A percentile compares a stretch with the other conserved stretches of the same genome.
These are phyloP conservation scores for Vanrija humicola DNA, from an alignment of 1,284 basidiomycete genomes.

Conservation along the genomic window DNA sequence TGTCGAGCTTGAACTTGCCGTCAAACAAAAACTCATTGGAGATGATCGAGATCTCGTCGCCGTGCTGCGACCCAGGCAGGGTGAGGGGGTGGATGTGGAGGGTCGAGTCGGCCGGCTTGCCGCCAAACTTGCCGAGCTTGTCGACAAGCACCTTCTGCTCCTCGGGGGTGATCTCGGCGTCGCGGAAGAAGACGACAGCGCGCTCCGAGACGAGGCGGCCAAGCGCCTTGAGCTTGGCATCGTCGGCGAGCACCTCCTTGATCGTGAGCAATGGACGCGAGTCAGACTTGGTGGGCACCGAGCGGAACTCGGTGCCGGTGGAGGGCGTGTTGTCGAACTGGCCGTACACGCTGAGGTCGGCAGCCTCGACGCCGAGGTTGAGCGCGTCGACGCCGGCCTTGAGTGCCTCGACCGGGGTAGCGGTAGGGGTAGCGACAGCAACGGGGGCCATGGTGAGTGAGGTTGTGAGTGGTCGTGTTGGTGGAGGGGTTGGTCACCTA, in stretches of 20 bases:
- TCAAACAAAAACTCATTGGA: constrained; percentile 47
- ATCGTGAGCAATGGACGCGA: constrained; percentile 27
- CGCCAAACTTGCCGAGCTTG: constrained; percentile 56
- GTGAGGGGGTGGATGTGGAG: constrained; percentile 65
- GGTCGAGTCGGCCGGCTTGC: constrained; percentile 56
- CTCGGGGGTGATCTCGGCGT: constrained; percentile 53
- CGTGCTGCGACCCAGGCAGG: constrained; percentile 46
- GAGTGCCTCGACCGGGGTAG: constrained; percentile 12
- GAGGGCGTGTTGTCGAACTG: constrained; percentile 37
- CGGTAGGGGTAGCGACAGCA: constrained; percentile 3
- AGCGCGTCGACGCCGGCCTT: constrained; percentile 10
- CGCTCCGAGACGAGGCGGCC: constrained; percentile 56
- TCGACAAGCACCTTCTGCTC: constrained; percentile 53
- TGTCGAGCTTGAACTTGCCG: constrained; percentile 19
- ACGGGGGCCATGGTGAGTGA: constrained; percentile 12
- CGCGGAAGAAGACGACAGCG: constrained; percentile 65
- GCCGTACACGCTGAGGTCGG: constrained; percentile 16
- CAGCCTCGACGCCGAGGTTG: constrained; percentile 1
- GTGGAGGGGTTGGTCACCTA: no score
- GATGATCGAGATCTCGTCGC: constrained; percentile 55
- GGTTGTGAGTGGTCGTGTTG: no score
- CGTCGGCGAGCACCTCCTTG: constrained; percentile 27
- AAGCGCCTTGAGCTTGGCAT: constrained; percentile 27
- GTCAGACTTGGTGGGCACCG: constrained; percentile 1
- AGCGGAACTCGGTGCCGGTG: constrained; percentile 47